Evolutionary conservation across 164 flowering plant species (phyloP), one percentile per base, ranked within the genome.

Genomic region (Cinnamomum chago): DNA sequence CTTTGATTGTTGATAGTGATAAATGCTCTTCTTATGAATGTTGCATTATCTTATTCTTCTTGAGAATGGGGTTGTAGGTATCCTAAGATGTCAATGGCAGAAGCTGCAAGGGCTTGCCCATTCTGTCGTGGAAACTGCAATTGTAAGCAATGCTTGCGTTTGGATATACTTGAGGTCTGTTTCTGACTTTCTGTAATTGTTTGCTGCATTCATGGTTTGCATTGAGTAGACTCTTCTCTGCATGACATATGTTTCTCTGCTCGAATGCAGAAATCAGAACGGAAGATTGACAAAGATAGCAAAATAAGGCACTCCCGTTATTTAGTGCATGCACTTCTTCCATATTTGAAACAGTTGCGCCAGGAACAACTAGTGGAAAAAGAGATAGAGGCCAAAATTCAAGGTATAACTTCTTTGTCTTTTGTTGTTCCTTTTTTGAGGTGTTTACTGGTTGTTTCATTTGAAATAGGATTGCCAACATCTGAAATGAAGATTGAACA

Each of bases 91-190:
- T 47, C 77, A 27, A 52, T 28, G 62, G 75, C 68, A 13, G 72
- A n/a, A 50, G 28, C 72, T 55, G 58, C 69, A 17, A 23, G 72
- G 65, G 62, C 75, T 67, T 79, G 81, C 75, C 77, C 81, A 5
- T 28, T 79, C 60, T 79, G 81, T 62, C 75, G 75, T 12, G 75
- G 78, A 67, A 71, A 71, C 51, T 79, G 81, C 78, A 89, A 89
- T 69, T 89, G 92, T 76, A 89, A 85, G 73, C 68, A 82, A 23
- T 86, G 90, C 79, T 79, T 89, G 76, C 85, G 90, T 17, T 52
- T 60, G 51, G 79, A 77, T 25, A 47, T 23, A 55, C 6, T 50
- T 18, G 50, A 67, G 70, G 70, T 67, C 20, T 33, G 70, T 69
- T 22, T 51, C 51, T 33, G 78, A 75, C 87, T 85, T 30, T 30